phyloP scores from a whole-genome alignment of 169 alveolate genomes.

The Plasmodium coatneyi region DNA sequence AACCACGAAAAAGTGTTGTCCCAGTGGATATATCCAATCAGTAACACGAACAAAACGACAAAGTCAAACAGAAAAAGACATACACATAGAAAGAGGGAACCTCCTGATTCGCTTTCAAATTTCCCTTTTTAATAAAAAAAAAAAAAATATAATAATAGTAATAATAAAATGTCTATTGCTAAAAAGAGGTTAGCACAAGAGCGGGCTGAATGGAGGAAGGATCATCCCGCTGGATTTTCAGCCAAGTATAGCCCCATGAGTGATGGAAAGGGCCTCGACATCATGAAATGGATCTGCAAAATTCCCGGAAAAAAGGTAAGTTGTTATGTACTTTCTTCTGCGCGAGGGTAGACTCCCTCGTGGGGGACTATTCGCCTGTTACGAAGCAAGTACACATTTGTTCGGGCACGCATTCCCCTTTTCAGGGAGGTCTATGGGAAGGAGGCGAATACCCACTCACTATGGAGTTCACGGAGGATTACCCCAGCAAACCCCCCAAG shows the following conservation, averaged over 20 bases:
- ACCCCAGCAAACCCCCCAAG: constrained; percentile 99
- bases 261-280: constrained; percentile 93
- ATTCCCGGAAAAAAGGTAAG: constrained; percentile 96
- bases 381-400: background rate
- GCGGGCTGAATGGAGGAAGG: constrained; percentile 97
- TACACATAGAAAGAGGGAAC: background rate
- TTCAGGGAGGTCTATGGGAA: constrained; percentile 95
- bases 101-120: background rate
- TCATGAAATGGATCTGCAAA: constrained; percentile 96
- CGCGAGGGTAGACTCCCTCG: background rate
- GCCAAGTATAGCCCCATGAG: constrained; percentile 95
- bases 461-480: constrained; percentile 98
- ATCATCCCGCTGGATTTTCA: constrained; percentile 97
- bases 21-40: background rate
- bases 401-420: background rate
- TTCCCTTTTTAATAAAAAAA: background rate
- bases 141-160: too few species aligned
- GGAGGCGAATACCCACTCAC: constrained; percentile 97
- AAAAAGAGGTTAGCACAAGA: constrained; percentile 93
- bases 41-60: background rate
- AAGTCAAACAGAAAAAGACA: background rate
- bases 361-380: background rate
- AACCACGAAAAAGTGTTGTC: background rate
- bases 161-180: constrained; percentile 90
- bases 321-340: background rate